Evolutionary conservation across 169 alveolate species (phyloP), one percentile per base, ranked within the genome.

Genomic region (Babesia ovis): DNA sequence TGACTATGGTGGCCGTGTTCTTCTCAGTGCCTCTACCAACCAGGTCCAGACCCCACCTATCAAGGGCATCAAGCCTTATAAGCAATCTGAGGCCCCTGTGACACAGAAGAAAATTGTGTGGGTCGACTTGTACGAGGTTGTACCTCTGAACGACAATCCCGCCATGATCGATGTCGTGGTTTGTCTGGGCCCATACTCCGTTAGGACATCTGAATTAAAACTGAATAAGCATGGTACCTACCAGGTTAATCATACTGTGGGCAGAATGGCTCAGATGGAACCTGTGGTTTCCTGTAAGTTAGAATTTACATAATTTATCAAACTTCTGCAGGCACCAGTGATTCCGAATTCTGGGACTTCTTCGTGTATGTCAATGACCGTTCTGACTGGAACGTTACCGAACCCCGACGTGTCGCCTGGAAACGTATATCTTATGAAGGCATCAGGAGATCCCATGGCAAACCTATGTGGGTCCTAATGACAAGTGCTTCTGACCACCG

Each of bases 391-490:
- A 70, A 58, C 12, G 34, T 20, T 16, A 46, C 53, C 20, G 68
- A 69, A 2, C 20, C 68, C 8, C 62, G 18, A 23, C 87, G 94
- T 18, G 25, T 87, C 32, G 92, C 95, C 12, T 91, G 94, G 91
- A 57, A 75, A 8, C 72, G 95, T 37, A 85, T 93, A 22, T 88
- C 95, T n/a, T 88, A 76, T 61, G 85, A 86, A 37, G 68, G 76
- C 48, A 53, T 83, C 16, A 46, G 64, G 27, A 75, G 77, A 6
- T 80, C 80, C 35, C 90, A 76, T 45, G 92, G 92, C 35, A 91
- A 84, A 27, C 97, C 97, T n/a, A 90, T 76, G 76, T 93, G 97
- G 97, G 50, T 83, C 27, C 32, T 57, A 12, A 86, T 88, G 46
- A 37, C 77, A 12, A 58, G 89, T 16, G 34, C 57, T 22, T 57